phyloP scores from a whole-genome alignment of 208 protist genomes.

The Acanthamoeba sp. region DNA sequence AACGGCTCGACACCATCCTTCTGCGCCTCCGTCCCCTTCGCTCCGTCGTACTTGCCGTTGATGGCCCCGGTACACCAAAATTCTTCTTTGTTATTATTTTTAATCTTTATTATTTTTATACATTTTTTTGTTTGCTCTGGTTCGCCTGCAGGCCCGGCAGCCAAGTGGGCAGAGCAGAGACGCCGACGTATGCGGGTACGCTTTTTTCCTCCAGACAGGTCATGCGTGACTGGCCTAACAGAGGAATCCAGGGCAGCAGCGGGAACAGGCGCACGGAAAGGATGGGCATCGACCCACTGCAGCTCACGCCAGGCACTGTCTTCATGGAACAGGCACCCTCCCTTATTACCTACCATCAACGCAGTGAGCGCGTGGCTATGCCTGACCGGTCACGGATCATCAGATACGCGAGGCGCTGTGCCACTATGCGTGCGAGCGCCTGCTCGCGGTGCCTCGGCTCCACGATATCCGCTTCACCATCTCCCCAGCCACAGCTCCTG shows the following conservation, averaged over 20 bases:
- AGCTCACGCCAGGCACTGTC: conserved; percentile 52
- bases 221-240: not conserved
- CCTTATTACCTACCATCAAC: not conserved
- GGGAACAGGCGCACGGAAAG: conserved; percentile 3
- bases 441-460: not conserved
- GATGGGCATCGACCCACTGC: conserved; percentile 1
- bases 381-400: not conserved
- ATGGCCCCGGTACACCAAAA: conserved; percentile 3
- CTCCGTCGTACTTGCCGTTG: not conserved
- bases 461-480: not conserved
- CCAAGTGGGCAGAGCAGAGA: conserved; percentile 66
- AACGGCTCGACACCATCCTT: conserved; percentile 34
- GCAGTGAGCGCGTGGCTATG: not conserved
- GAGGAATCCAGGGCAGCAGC: not conserved
- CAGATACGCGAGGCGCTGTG: conserved; percentile 54
- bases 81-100: not conserved
- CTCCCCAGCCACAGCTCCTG: conserved; percentile 35
- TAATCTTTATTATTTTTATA: not conserved
- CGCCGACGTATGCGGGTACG: conserved; percentile 36
- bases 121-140: not conserved
- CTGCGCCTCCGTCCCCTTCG: not conserved
- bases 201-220: not conserved
- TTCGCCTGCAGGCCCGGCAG: conserved; percentile 5
- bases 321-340: conserved; percentile 67
- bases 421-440: conserved; percentile 40